Conservation (phyloP, 2,329 filamentous ascomycete genomes). For the Aureobasidium sp. region DNA sequence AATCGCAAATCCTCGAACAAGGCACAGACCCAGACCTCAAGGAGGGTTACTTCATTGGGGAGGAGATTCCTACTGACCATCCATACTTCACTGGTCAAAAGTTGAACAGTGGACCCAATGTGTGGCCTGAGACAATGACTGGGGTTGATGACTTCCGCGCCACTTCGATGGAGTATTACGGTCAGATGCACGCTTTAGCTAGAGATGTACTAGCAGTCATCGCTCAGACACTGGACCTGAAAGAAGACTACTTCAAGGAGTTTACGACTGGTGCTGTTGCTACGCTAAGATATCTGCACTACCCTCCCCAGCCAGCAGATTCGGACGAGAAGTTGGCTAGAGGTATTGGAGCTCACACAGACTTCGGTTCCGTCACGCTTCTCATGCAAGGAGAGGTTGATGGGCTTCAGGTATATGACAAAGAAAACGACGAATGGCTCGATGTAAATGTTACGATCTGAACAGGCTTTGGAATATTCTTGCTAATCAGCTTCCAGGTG, state of each 20-base stretch:
- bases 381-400: slow-evolving; percentile 37
- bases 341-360: slow-evolving; percentile 39
- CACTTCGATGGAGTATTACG: background rate
- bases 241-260: slow-evolving; percentile 27
- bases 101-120: slow-evolving; percentile 28
- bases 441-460: slow-evolving; percentile 24
- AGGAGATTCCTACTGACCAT: slow-evolving; percentile 28
- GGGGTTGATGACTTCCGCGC: background rate
- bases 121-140: slow-evolving; percentile 26
- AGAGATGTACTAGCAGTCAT: background rate
- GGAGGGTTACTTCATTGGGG: slow-evolving; percentile 36
- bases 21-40: slow-evolving; percentile 39
- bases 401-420: slow-evolving; percentile 33
- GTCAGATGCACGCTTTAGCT: background rate
- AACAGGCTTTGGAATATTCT: background rate
- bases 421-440: slow-evolving; percentile 25
- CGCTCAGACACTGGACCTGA: background rate
- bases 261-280: slow-evolving; percentile 34
- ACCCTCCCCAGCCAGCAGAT: slow-evolving; percentile 35
- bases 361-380: slow-evolving; percentile 38
- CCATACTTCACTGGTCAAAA: background rate
- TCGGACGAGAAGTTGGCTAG: slow-evolving; percentile 30
- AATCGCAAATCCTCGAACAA: slow-evolving; percentile 37
- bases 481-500: background rate
- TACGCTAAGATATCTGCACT: slow-evolving; percentile 35